A percentile compares a stretch with the other conserved stretches of the same genome.
Evolutionary conservation across 2,329 filamentous ascomycete genomes (phyloP).

Genomic region (Thermoascus crustaceus): DNA sequence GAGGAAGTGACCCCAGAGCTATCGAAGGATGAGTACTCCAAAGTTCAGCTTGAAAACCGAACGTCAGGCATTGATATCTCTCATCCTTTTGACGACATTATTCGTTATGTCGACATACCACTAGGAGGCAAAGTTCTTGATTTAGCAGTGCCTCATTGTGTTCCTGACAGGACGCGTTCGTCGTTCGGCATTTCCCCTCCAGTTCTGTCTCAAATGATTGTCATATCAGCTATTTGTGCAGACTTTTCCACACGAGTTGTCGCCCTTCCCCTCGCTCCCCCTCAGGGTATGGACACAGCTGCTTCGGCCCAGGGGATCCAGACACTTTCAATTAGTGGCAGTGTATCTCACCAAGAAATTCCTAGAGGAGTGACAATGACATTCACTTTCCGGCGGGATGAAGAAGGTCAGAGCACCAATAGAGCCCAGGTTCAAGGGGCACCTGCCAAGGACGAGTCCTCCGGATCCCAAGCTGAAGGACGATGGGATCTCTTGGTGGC

Average conservation of each 20-base stretch:
- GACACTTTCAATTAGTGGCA: slow-evolving; percentile 39
- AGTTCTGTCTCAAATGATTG: slow-evolving; percentile 43
- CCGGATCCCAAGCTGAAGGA: slow-evolving; percentile 11
- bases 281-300: slow-evolving; percentile 35
- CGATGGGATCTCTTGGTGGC: slow-evolving; percentile 40
- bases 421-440: slow-evolving; percentile 23
- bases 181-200: slow-evolving; percentile 37
- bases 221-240: slow-evolving; percentile 48
- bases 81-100: slow-evolving; percentile 45
- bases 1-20: slow-evolving; percentile 41
- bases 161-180: slow-evolving; percentile 32
- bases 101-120: slow-evolving; percentile 48
- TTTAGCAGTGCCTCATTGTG: slow-evolving; percentile 42
- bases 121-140: slow-evolving; percentile 47
- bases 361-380: slow-evolving; percentile 46
- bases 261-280: slow-evolving; percentile 47
- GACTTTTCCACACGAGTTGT: slow-evolving; percentile 51
- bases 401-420: slow-evolving; percentile 20
- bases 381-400: slow-evolving; percentile 38
- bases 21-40: slow-evolving; percentile 13
- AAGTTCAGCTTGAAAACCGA: slow-evolving; percentile 43
- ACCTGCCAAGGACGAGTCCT: slow-evolving; percentile 8
- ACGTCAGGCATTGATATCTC: slow-evolving; percentile 50
- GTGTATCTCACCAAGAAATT: slow-evolving; percentile 43
- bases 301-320: slow-evolving; percentile 36